Base-by-base conservation (phyloP, 2,329 filamentous ascomycete genomes). In the Alternaria hordeiaustralica region DNA sequence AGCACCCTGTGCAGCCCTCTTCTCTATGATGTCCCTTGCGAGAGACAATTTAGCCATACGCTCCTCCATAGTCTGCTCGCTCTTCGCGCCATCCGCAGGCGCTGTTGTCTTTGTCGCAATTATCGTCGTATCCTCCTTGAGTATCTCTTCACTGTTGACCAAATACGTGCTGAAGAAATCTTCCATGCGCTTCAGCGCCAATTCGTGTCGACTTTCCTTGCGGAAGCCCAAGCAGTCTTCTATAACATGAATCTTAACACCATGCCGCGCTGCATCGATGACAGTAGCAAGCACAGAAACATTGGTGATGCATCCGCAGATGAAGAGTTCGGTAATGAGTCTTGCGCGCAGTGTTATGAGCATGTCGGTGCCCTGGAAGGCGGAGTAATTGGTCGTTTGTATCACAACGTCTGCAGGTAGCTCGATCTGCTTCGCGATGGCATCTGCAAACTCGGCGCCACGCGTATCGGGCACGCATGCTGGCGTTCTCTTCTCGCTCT, bases 201-300 rank as follows among this genome's bases (percentile, higher is more conserved):
- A 84, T 47, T 87, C 83, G 71, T 97, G 93, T 46, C 93, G 88
- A 18, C 83, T 79, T 61, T 89, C 87, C 70, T 85, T 89, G 50
- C 92, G 88, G 74, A 90, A 97, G 11, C 94, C 94, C 59, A 97
- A 88, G 78, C 94, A 97, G 77, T 98, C 94, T 56, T 96, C 90
- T 43, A 98, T 84, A 12, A 98, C 84, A 6, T 92, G 96, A 73
- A 97, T 93, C n/a, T 88, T 85, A 73, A 97, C 89, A 5, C 94
- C 96, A 78, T 97, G 92, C 20, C 91, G 88, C 2, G 93, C 94
- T 11, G 95, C 96, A 75, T 97, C 96, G 66, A 97, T 85, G 4
- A 94, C 94, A 1, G 95, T 97, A 8, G 96, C 95, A 76, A 96
- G 94, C 50, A 98, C 90, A 30, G 94, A 94, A 36, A 96, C 84